Percentiles rank a stretch among this genome's conserved stretches.
These are phyloP conservation scores for Suillus bovinus DNA, from an alignment of 768 basidiomycete genomes.

Conservation along the genomic window DNA sequence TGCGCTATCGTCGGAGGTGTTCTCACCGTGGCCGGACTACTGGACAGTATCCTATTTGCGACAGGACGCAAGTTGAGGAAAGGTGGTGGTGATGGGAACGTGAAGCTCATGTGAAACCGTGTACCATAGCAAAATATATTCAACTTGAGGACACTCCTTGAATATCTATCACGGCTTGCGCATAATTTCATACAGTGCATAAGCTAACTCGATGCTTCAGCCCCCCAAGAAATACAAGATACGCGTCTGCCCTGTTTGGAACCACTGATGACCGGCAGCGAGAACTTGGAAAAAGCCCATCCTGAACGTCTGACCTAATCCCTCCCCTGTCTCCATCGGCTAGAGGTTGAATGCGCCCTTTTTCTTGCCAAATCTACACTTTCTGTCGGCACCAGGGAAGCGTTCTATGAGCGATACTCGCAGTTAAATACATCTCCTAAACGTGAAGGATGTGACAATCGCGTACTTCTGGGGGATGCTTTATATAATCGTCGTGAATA, in stretches of 20 bases:
- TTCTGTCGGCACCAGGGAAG: slow-evolving; percentile 10
- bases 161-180: slow-evolving; percentile 18
- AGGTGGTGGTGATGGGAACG: slow-evolving; percentile 35
- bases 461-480: slow-evolving; percentile 32
- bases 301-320: slow-evolving; percentile 19
- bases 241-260: not conserved
- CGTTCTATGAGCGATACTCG: slow-evolving; percentile 17
- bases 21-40: slow-evolving; percentile 85
- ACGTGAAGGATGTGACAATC: too few relatives aligned
- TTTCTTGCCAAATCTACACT: slow-evolving; percentile 19
- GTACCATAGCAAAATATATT: slow-evolving; percentile 8
- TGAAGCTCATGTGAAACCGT: slow-evolving; percentile 33
- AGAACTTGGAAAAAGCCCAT: slow-evolving; percentile 20
- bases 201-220: not conserved
- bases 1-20: slow-evolving; percentile 99
- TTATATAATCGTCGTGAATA: slow-evolving; percentile 36
- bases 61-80: slow-evolving; percentile 77
- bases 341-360: slow-evolving; percentile 21
- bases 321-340: slow-evolving; percentile 15
- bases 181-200: not conserved
- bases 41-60: slow-evolving; percentile 87
- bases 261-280: slow-evolving; percentile 21
- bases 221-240: not conserved
- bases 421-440: not conserved
- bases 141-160: slow-evolving; percentile 12